These are phyloP conservation scores for Pseudogymnoascus sp. DNA, from an alignment of 2,329 filamentous ascomycete genomes.

Conservation along the genomic window DNA sequence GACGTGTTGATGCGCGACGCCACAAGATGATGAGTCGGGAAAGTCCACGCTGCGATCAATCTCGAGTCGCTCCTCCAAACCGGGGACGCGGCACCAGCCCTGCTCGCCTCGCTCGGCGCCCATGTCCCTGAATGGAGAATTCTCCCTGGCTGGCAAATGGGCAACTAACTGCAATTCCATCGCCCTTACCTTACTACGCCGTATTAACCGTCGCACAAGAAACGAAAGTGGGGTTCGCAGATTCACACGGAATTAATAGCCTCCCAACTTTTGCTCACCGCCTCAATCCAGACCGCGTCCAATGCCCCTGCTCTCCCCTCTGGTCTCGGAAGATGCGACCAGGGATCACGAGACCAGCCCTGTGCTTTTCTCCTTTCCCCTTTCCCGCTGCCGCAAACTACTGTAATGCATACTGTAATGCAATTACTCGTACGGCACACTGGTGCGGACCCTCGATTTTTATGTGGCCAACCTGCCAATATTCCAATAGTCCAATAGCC, in stretches of 20 bases:
- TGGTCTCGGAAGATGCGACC: neutral
- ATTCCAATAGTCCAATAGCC: constrained; percentile 2
- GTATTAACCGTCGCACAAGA: neutral
- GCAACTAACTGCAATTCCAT: neutral
- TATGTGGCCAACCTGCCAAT: neutral
- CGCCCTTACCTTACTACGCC: neutral
- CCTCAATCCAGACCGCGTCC: neutral
- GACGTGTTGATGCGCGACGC: neutral
- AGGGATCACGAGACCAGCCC: neutral
- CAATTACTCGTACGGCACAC: constrained; percentile 3
- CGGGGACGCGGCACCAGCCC: constrained; percentile 1
- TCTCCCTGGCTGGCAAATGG: neutral
- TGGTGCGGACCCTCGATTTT: neutral
- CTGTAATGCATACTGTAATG: constrained; percentile 3
- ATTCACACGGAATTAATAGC: neutral
- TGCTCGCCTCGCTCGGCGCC: neutral
- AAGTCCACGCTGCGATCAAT: neutral
- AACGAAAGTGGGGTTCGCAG: neutral
- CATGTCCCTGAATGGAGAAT: neutral
- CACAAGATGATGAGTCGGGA: constrained; percentile 1
- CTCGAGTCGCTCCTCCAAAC: neutral
- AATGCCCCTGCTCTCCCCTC: neutral
- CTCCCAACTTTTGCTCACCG: neutral
- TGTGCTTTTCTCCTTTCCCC: neutral
- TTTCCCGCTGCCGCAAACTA: neutral